These are phyloP conservation scores for Penicillium atrosanguineum DNA, from an alignment of 495 filamentous ascomycete species.

Conservation along the genomic window DNA sequence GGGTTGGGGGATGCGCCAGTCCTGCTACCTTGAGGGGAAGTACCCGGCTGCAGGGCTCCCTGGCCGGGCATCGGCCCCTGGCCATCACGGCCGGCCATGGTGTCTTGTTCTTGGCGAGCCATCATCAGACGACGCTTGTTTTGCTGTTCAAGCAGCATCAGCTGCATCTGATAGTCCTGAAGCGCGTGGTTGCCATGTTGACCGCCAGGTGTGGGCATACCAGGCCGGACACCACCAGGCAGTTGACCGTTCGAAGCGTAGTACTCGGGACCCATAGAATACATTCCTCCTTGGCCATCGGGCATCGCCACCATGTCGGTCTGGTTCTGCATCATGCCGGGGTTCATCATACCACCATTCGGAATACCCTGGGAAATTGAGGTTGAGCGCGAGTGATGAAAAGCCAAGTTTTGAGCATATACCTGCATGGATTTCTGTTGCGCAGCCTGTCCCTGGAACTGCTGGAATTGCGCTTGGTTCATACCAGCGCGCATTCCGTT, in stretches of 20 bases:
- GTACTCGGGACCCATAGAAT: slow-evolving; percentile 57
- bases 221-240: slow-evolving; percentile 50
- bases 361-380: slow-evolving; percentile 69
- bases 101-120: slow-evolving; percentile 95
- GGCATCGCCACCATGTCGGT: slow-evolving; percentile 78
- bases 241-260: slow-evolving; percentile 65
- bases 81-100: slow-evolving; percentile 59
- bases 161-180: slow-evolving; percentile 98
- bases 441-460: slow-evolving; percentile 61
- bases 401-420: slow-evolving; percentile 79
- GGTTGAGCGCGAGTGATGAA: slow-evolving; percentile 66
- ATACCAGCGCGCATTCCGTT: slow-evolving; percentile 70
- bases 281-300: slow-evolving; percentile 55
- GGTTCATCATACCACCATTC: slow-evolving; percentile 57
- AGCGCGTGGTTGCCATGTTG: slow-evolving; percentile 83
- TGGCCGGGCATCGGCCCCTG: slow-evolving; percentile 57
- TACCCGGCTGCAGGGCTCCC: slow-evolving; percentile 57
- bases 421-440: slow-evolving; percentile 81
- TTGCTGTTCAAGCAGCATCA: slow-evolving; percentile 98
- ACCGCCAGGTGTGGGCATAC: slow-evolving; percentile 51
- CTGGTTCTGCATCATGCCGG: slow-evolving; percentile 61
- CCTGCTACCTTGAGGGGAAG: slow-evolving; percentile 79
- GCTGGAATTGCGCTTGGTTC: slow-evolving; percentile 72
- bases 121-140: slow-evolving; percentile 97
- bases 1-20: slow-evolving; percentile 87